Evolutionary conservation across 2,329 filamentous ascomycete species (phyloP).

Genomic region (Phoma sp.): DNA sequence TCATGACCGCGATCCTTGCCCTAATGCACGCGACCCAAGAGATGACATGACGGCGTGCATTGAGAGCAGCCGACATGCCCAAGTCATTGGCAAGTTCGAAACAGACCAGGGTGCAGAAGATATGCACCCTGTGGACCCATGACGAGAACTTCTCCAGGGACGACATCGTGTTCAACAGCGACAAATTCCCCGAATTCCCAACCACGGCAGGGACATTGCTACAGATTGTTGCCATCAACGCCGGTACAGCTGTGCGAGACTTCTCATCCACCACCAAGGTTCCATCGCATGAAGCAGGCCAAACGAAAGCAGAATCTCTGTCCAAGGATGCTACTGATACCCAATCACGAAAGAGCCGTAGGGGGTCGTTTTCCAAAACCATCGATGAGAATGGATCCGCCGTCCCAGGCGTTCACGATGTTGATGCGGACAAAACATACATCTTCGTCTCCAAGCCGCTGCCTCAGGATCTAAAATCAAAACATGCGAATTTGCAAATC

Average conservation of each 20-base stretch:
- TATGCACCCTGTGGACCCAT: conserved; percentile 64
- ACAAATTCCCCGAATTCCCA: conserved; percentile 69
- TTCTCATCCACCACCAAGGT: conserved; percentile 51
- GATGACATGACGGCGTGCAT: conserved; percentile 17
- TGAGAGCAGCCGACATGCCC: conserved; percentile 32
- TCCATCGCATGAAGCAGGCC: conserved; percentile 33
- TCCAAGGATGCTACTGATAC: conserved; percentile 25
- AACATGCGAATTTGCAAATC: conserved; percentile 54
- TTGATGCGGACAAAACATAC: conserved; percentile 48
- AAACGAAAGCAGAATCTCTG: conserved; percentile 35
- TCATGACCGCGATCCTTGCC: neutral
- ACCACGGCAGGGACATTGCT: conserved; percentile 73
- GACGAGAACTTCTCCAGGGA: conserved; percentile 80
- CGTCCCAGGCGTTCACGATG: conserved; percentile 41
- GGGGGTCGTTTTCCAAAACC: conserved; percentile 41
- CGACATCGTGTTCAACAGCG: conserved; percentile 80
- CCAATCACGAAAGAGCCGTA: conserved; percentile 32
- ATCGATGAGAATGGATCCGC: conserved; percentile 49
- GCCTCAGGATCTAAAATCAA: conserved; percentile 48
- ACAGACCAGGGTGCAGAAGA: conserved; percentile 45
- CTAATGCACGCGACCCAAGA: neutral
- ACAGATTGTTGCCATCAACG: conserved; percentile 70
- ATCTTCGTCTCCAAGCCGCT: conserved; percentile 48
- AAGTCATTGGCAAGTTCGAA: conserved; percentile 35
- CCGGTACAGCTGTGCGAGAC: conserved; percentile 57